Evolutionary conservation across 768 basidiomycete species (phyloP).

Genomic region (Pholiota molesta): DNA sequence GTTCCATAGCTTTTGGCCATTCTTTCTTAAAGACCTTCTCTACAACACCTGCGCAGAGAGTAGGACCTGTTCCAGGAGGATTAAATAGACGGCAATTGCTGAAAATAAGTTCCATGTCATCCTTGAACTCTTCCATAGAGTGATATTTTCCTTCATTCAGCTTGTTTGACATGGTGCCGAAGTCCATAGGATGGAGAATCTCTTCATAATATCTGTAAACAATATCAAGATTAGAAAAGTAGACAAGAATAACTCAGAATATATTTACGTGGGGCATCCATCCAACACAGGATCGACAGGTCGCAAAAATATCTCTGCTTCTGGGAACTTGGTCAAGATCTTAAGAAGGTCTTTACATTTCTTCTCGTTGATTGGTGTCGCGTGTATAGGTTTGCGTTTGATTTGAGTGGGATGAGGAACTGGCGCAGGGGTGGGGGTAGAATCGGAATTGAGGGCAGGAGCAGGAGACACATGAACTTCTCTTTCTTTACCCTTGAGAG

Average conservation of each 20-base stretch:
- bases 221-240: conserved; percentile 12
- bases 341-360: conserved; percentile 79
- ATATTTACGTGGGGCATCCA: conserved; percentile 88
- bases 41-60: conserved; percentile 68
- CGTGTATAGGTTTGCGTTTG: conserved; percentile 42
- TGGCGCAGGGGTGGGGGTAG: conserved; percentile 34
- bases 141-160: conserved; percentile 68
- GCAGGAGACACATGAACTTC: conserved; percentile 38
- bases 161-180: conserved; percentile 77
- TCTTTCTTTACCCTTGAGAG: conserved; percentile 78
- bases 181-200: conserved; percentile 92
- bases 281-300: conserved; percentile 85
- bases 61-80: conserved; percentile 75
- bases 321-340: conserved; percentile 58
- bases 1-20: conserved; percentile 79
- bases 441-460: conserved; percentile 9
- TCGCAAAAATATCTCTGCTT: conserved; percentile 71
- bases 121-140: conserved; percentile 81
- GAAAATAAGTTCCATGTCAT: conserved; percentile 83
- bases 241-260: not conserved
- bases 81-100: conserved; percentile 94
- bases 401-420: conserved; percentile 5
- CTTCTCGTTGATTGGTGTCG: conserved; percentile 73
- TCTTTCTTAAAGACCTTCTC: conserved; percentile 83
- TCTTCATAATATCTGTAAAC: conserved; percentile 82